A percentile compares a stretch with the other conserved stretches of the same genome.
These are phyloP conservation scores for Lentinula novae-zelandiae DNA, from an alignment of 1,284 basidiomycete species.

Conservation along the genomic window DNA sequence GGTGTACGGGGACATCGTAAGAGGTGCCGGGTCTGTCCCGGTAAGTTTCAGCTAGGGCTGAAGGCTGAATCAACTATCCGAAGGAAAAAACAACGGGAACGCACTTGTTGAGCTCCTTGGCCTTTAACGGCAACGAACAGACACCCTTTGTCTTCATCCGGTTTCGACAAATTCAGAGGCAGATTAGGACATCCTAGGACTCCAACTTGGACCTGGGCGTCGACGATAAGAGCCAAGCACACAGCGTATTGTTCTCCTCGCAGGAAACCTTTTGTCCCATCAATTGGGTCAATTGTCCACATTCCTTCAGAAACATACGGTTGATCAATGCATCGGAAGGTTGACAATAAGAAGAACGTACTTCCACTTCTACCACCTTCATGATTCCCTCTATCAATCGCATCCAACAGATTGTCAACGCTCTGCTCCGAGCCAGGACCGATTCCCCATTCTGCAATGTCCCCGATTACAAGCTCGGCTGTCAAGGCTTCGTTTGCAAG, in stretches of 20 bases:
- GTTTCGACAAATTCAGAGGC: constrained; percentile 53
- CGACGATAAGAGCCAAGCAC: constrained; percentile 87
- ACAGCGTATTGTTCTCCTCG: constrained; percentile 97
- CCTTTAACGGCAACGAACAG: constrained; percentile 84
- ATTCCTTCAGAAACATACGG: constrained; percentile 45
- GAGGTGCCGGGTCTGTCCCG: constrained; percentile 37
- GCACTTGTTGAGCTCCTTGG: constrained; percentile 76
- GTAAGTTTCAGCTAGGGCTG: constrained; percentile 36
- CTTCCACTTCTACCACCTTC: constrained; percentile 77
- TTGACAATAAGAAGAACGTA: constrained; percentile 37
- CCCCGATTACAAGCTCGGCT: constrained; percentile 47
- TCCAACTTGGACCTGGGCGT: constrained; percentile 82
- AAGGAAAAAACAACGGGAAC: constrained; percentile 12
- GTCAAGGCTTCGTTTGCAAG: constrained; percentile 84
- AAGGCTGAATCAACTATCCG: not conserved
- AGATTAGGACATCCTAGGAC: constrained; percentile 97
- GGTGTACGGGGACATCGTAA: constrained; percentile 44
- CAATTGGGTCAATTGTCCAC: constrained; percentile 92
- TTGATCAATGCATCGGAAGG: constrained; percentile 21
- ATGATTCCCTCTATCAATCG: constrained; percentile 85
- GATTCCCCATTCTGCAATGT: constrained; percentile 60
- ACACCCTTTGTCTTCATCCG: constrained; percentile 66
- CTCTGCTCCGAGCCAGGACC: constrained; percentile 52
- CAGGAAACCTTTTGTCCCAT: constrained; percentile 94
- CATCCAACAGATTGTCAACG: constrained; percentile 65